Percentiles rank a stretch among this genome's conserved stretches.
Conservation (phyloP, 805 yeast genomes). For the Starmerella scarabaei region DNA sequence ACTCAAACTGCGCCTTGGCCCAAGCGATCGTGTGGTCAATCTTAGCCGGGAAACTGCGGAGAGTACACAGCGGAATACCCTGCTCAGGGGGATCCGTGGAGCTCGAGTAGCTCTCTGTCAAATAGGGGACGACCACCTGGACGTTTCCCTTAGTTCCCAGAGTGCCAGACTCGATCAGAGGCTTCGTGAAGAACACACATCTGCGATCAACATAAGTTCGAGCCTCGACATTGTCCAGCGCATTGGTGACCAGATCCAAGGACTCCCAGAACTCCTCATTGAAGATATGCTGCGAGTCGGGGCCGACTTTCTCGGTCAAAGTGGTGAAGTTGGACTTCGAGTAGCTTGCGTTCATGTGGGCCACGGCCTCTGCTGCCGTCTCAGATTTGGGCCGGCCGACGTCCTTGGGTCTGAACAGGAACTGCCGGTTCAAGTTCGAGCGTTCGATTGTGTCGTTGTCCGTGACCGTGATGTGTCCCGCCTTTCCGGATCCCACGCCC, state of each 20-base stretch:
- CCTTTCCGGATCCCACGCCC: slow-evolving; percentile 86
- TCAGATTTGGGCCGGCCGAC: slow-evolving; percentile 87
- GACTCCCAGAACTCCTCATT: slow-evolving; percentile 73
- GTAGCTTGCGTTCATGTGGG: slow-evolving; percentile 73
- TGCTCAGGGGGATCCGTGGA: slow-evolving; percentile 98
- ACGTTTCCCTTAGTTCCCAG: slow-evolving; percentile 97
- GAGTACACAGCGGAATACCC: slow-evolving; percentile 91
- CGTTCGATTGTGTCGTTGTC: slow-evolving; percentile 94
- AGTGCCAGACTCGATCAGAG: slow-evolving; percentile 91
- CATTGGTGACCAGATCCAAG: slow-evolving; percentile 86
- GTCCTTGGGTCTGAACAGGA: slow-evolving; percentile 84
- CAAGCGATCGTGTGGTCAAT: slow-evolving; percentile 98
- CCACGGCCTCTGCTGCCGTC: slow-evolving; percentile 76
- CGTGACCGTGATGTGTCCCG: slow-evolving; percentile 73
- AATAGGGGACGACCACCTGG: slow-evolving; percentile 83
- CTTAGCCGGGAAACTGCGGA: slow-evolving; percentile 94
- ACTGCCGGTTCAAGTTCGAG: slow-evolving; percentile 92
- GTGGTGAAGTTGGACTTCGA: slow-evolving; percentile 56
- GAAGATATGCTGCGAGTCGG: slow-evolving; percentile 80
- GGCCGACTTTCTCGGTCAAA: slow-evolving; percentile 76
- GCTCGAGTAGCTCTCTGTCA: slow-evolving; percentile 92
- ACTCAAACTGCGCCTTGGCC: slow-evolving; percentile 93
- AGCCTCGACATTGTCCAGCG: slow-evolving; percentile 94
- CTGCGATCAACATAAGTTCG: slow-evolving; percentile 95
- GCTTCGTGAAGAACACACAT: slow-evolving; percentile 82